Conservation (phyloP, 176 grass and related monocot species). For the Tillandsia leiboldiana region DNA sequence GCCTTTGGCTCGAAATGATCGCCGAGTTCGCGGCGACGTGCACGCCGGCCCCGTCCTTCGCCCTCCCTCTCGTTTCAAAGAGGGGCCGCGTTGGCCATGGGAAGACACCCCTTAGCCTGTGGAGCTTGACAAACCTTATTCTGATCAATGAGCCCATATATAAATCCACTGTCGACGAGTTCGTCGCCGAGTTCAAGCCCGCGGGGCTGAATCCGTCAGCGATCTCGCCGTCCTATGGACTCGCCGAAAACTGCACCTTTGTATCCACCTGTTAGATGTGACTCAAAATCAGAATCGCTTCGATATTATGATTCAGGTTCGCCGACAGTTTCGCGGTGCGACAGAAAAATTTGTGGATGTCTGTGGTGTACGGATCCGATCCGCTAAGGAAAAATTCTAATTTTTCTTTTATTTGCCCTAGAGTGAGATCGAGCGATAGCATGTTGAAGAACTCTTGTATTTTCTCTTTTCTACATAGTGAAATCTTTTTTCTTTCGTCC, state of each 20-base stretch:
- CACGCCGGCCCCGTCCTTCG: slow-evolving; percentile 48
- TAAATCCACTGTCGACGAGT: slow-evolving; percentile 26
- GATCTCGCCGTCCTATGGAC: slow-evolving; percentile 44
- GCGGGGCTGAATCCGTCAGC: slow-evolving; percentile 22
- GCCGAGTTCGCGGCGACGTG: slow-evolving; percentile 42
- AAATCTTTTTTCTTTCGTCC: no score
- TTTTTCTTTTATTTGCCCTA: no score
- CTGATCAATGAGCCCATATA: slow-evolving; percentile 56
- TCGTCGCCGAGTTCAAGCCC: slow-evolving; percentile 22
- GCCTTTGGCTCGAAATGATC: slow-evolving; percentile 51
- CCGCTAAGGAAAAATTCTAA: no score
- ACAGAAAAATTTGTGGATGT: no score
- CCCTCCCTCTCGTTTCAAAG: slow-evolving; percentile 35
- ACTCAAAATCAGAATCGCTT: no score
- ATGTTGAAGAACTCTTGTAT: no score
- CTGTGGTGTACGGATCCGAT: no score
- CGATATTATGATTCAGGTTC: no score
- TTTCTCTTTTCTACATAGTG: no score
- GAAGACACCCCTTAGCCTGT: slow-evolving; percentile 16
- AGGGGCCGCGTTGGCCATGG: slow-evolving; percentile 11
- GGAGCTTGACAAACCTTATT: slow-evolving; percentile 48
- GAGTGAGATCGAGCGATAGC: no score
- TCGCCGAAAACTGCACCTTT: slow-evolving; percentile 60
- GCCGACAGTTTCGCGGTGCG: no score
- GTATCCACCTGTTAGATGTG: slow-evolving; percentile 59